Conservation (phyloP, 2,329 filamentous ascomycete species). For the Chaetomium sp. region DNA sequence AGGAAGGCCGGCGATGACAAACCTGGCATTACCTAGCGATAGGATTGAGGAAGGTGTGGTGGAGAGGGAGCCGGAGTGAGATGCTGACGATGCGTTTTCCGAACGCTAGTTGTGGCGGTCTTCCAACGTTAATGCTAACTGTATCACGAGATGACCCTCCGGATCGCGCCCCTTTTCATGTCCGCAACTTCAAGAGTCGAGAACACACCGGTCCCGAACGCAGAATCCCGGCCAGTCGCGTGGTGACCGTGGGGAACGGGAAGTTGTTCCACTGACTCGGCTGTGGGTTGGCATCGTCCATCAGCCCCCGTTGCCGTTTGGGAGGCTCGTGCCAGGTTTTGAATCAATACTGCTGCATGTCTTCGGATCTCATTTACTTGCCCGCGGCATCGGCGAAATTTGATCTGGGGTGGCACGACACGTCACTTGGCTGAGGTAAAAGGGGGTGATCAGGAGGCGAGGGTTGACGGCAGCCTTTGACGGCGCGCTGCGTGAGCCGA, state of each 20-base stretch:
- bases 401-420: conserved; percentile 1
- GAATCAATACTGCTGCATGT: conserved; percentile 2
- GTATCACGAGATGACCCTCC: background rate
- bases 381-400: conserved; percentile 13
- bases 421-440: conserved; percentile 4
- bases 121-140: background rate
- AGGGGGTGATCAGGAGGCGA: conserved; percentile 13
- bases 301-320: background rate
- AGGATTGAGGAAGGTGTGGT: background rate
- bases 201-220: conserved; percentile 3
- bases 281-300: background rate
- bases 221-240: background rate
- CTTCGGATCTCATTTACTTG: background rate
- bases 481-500: background rate
- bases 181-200: background rate
- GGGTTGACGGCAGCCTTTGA: background rate
- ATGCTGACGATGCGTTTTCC: background rate
- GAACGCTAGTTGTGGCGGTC: background rate
- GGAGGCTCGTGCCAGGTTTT: conserved; percentile 10
- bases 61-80: background rate
- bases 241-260: background rate
- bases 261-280: background rate
- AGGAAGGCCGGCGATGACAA: background rate
- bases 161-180: background rate
- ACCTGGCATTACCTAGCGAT: background rate